A percentile compares a stretch with the other conserved stretches of the same genome.
phyloP scores from a whole-genome alignment of 495 filamentous ascomycete genomes.

The Aspergillus hancockii region DNA sequence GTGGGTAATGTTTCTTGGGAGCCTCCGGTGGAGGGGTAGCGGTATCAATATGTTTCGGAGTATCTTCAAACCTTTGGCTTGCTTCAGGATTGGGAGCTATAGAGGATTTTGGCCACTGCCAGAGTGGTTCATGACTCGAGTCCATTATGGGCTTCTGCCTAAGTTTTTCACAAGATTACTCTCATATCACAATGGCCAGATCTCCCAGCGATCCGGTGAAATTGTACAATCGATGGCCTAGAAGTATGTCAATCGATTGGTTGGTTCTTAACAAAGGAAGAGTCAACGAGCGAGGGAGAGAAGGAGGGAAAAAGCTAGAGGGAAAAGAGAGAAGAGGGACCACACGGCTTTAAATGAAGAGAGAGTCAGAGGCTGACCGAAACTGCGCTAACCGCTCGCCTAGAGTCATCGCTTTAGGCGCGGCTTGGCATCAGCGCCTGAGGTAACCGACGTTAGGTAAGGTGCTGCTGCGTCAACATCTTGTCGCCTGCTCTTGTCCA shows the following conservation, averaged over 20 bases:
- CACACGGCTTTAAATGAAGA: slow-evolving; percentile 5
- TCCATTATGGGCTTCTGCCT: slow-evolving; percentile 18
- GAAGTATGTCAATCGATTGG: slow-evolving; percentile 1
- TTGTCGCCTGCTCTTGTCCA: slow-evolving; percentile 27
- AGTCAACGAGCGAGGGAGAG: neutral
- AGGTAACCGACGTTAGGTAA: slow-evolving; percentile 7
- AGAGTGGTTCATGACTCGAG: slow-evolving; percentile 21
- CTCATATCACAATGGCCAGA: slow-evolving; percentile 18
- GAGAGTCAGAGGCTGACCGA: neutral
- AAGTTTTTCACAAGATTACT: slow-evolving; percentile 12
- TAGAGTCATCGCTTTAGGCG: slow-evolving; percentile 29
- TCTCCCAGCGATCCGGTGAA: slow-evolving; percentile 14
- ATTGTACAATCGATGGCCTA: neutral
- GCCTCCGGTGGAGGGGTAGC: slow-evolving; percentile 20
- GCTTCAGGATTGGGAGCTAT: slow-evolving; percentile 13
- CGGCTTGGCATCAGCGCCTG: slow-evolving; percentile 20
- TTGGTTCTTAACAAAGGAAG: neutral
- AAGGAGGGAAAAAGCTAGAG: slow-evolving; percentile 11
- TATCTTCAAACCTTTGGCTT: slow-evolving; percentile 18
- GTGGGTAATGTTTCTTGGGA: slow-evolving; percentile 55
- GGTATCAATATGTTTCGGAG: slow-evolving; percentile 16
- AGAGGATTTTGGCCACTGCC: slow-evolving; percentile 24
- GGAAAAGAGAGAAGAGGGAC: slow-evolving; percentile 19
- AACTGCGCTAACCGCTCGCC: slow-evolving; percentile 22
- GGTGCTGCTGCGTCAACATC: slow-evolving; percentile 42